Conservation (phyloP, 2,329 filamentous ascomycete genomes). For the Curvularia hawaiiensis region DNA sequence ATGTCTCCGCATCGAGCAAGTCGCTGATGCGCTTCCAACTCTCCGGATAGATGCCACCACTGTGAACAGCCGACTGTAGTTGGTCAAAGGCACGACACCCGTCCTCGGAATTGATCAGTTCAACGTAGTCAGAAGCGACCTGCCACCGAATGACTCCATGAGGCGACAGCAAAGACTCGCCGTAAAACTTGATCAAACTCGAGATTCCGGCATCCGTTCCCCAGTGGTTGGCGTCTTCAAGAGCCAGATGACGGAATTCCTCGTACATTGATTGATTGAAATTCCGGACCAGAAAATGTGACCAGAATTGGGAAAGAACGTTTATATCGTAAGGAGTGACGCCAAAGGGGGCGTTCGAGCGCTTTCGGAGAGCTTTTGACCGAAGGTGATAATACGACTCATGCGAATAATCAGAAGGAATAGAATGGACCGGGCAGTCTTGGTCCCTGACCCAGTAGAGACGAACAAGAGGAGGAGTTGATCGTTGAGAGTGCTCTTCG, state of each 20-base stretch:
- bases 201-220: slow-evolving; percentile 62
- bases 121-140: slow-evolving; percentile 61
- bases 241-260: slow-evolving; percentile 71
- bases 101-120: slow-evolving; percentile 58
- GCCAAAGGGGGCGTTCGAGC: slow-evolving; percentile 51
- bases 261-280: slow-evolving; percentile 78
- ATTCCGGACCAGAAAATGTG: slow-evolving; percentile 71
- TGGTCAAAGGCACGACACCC: slow-evolving; percentile 54
- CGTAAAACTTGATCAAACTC: slow-evolving; percentile 70
- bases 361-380: slow-evolving; percentile 57
- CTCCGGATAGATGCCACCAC: slow-evolving; percentile 60
- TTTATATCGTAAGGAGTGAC: slow-evolving; percentile 63
- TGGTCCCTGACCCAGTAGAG: slow-evolving; percentile 60
- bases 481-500: slow-evolving; percentile 25
- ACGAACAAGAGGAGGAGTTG: slow-evolving; percentile 28
- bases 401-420: slow-evolving; percentile 52
- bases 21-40: slow-evolving; percentile 62
- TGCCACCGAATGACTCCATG: slow-evolving; percentile 57
- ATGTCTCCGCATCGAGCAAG: slow-evolving; percentile 58
- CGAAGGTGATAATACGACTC: slow-evolving; percentile 57
- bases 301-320: slow-evolving; percentile 76
- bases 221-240: slow-evolving; percentile 64
- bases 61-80: slow-evolving; percentile 59
- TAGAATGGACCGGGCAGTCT: slow-evolving; percentile 49
- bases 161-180: slow-evolving; percentile 58